phyloP scores from a whole-genome alignment of 805 yeast genomes.

The Saturnispora halmiae region DNA sequence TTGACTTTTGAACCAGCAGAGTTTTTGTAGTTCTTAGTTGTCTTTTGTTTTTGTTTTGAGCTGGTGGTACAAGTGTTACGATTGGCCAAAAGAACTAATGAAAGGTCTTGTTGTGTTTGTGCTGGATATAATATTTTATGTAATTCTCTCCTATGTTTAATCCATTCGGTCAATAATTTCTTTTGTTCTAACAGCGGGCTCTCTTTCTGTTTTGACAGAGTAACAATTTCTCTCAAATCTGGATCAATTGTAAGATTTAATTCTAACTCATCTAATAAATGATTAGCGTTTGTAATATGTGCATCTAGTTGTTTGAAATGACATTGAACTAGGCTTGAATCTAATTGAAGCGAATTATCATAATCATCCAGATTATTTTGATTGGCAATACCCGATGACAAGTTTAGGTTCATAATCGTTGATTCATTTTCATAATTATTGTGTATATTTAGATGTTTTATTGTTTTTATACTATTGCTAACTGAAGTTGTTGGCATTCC shows the following conservation, averaged over 20 bases:
- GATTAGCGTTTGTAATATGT: slow-evolving; percentile 1
- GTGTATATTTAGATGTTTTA: no score
- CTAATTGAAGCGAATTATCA: not conserved
- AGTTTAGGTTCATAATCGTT: no score
- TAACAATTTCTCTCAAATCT: not conserved
- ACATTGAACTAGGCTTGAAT: not conserved
- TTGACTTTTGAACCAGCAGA: not conserved
- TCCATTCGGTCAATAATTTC: slow-evolving; percentile 1
- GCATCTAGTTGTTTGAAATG: not conserved
- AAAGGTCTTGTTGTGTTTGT: no score
- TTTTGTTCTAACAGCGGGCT: not conserved
- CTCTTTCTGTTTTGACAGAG: not conserved
- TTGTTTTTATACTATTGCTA: no score
- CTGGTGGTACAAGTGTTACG: no score
- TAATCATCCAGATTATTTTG: no score
- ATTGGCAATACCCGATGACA: no score
- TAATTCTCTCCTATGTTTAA: not conserved
- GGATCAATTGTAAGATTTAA: not conserved
- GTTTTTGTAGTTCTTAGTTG: not conserved
- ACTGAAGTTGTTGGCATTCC: no score
- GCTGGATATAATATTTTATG: not conserved
- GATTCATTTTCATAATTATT: no score
- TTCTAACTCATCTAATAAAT: slow-evolving; percentile 1
- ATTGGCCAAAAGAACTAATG: no score
- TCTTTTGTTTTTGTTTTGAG: no score